These are phyloP conservation scores for Rhodomyrtus psidioides DNA, from an alignment of 441 rosid genomes.

Conservation along the genomic window DNA sequence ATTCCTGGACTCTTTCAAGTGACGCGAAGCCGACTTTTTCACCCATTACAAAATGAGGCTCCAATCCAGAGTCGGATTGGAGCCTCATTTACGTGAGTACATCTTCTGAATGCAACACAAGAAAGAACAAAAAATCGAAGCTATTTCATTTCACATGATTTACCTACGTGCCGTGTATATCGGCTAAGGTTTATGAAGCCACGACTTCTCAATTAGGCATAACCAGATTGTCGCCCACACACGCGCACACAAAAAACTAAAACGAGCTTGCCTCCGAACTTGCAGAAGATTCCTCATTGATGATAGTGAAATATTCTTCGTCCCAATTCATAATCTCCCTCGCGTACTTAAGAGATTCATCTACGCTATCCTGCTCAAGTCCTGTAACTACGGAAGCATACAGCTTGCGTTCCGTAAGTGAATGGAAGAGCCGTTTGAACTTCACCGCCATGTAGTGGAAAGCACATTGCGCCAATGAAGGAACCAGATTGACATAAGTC, in stretches of 20 bases:
- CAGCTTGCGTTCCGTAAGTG: conserved; percentile 37
- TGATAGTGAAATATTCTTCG: conserved; percentile 15
- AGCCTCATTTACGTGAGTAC: background rate
- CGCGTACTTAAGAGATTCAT: conserved; percentile 36
- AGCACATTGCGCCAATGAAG: conserved; percentile 44
- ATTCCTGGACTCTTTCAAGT: background rate
- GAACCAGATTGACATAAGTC: conserved; percentile 10
- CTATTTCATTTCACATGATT: background rate
- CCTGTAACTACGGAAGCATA: conserved; percentile 36
- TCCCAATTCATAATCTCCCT: conserved; percentile 47
- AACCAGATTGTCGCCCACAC: background rate
- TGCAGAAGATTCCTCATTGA: conserved; percentile 29
- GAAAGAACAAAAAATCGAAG: background rate
- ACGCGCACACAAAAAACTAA: background rate
- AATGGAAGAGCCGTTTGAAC: conserved; percentile 43
- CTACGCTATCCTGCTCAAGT: conserved; percentile 43
- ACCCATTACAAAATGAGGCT: too few relatives aligned
- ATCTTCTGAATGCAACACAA: background rate
- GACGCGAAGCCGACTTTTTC: background rate
- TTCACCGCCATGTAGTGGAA: conserved; percentile 41
- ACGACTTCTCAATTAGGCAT: background rate
- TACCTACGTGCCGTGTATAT: background rate
- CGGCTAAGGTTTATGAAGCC: background rate
- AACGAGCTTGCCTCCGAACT: conserved; percentile 56
- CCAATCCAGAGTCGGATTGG: too few relatives aligned